Evolutionary conservation across 305 asterid genomes (phyloP).

Genomic region (Fraxinus latifolia): DNA sequence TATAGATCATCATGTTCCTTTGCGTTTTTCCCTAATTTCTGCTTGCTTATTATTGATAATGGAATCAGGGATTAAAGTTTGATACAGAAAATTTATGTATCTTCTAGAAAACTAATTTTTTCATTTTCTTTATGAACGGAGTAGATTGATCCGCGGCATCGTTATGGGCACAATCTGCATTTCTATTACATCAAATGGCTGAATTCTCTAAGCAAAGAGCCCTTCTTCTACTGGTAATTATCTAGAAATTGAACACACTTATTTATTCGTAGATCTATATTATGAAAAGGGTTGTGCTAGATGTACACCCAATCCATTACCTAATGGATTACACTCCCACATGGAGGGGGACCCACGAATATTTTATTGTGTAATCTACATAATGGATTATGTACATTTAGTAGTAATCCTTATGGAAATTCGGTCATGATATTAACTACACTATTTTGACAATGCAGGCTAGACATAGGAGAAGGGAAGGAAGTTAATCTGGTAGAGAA

Average conservation of each 20-base stretch:
- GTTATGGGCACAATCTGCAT: constrained; percentile 94
- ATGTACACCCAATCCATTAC: too few relatives aligned
- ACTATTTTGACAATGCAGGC: constrained; percentile 45
- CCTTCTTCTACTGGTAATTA: constrained; percentile 92
- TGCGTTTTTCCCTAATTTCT: not conserved
- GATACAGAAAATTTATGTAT: not conserved
- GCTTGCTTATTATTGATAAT: constrained; percentile 7
- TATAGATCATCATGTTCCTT: not conserved
- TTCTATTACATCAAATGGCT: constrained; percentile 82
- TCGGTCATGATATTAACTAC: not conserved
- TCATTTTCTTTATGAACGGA: not conserved
- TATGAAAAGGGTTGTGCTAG: not conserved
- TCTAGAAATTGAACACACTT: constrained; percentile 1
- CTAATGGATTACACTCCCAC: too few relatives aligned
- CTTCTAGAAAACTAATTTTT: not conserved
- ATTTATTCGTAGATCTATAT: not conserved
- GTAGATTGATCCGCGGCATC: constrained; percentile 97
- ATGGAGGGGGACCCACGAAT: too few relatives aligned
- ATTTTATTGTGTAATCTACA: too few relatives aligned
- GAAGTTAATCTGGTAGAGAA: constrained; percentile 71
- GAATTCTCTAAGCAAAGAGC: constrained; percentile 86
- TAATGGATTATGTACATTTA: too few relatives aligned
- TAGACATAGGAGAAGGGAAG: constrained; percentile 92
- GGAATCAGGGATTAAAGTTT: not conserved
- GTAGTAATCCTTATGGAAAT: not conserved